Base-by-base conservation (phyloP, 768 basidiomycete genomes). In the Cyathus striatus region DNA sequence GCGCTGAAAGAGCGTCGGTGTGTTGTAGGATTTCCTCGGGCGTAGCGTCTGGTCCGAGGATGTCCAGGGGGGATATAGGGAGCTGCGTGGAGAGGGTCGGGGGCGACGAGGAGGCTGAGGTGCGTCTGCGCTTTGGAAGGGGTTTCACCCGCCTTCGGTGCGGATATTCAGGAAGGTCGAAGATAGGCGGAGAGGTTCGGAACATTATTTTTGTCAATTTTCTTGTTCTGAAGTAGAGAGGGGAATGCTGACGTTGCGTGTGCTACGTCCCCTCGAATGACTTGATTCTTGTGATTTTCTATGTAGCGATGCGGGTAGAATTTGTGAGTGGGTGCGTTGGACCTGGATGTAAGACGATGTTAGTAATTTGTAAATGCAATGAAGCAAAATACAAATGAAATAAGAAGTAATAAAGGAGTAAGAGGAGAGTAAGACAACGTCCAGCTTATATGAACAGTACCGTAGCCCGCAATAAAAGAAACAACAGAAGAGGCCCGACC, bases 111-210 rank as follows among this genome's bases (percentile, higher is more conserved):
- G 49, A 47, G 35, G 20, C 30, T n/a, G 9, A 46, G 38, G 76
- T 81, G 47, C 82, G 78, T 48, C 81, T 73, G 50, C 87, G 77
- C 65, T 87, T 88, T 21, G 88, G 86, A 32, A 88, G 72, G 30
- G 88, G 87, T 58, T 87, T 89, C 54, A 88, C 74, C 49, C 80
- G 70, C 51, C 86, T 73, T 41, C 79, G 64, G 27, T 75, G 60
- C 33, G 78, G 76, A 57, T 81, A 76, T 55, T 83, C 81, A 50
- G 81, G 74, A 44, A 72, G 65, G 63, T 84, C 83, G 66, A 82
- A 81, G 50, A 78, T 66, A 41, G 81, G 76, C 42, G 81, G 75
- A 52, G 75, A 60, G 55, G 65, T 68, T 51, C 71, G 68, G 60
- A 78, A 73, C 79, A 81, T 81, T 40, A 53, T 55, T 55, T n/a